Evolutionary conservation across 371 early-diverging fungal genomes (phyloP).

Genomic region (Mucor velutinosus): DNA sequence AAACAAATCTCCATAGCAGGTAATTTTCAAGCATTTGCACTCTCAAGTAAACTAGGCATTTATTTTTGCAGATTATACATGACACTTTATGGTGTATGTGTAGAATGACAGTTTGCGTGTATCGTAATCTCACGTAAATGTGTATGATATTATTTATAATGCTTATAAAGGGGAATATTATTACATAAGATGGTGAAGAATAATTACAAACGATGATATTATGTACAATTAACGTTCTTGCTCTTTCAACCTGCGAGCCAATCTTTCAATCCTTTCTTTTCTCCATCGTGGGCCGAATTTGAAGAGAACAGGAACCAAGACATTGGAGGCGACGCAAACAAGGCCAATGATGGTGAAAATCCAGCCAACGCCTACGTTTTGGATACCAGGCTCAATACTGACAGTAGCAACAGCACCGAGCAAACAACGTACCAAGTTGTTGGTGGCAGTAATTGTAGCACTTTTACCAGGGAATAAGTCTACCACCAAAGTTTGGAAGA

Average conservation of each 20-base stretch:
- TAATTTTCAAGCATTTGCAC: no score
- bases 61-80: no score
- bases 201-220: background rate
- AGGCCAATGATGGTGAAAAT: slow-evolving; percentile 35
- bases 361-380: slow-evolving; percentile 38
- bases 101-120: no score
- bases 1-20: no score
- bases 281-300: slow-evolving; percentile 26
- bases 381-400: slow-evolving; percentile 34
- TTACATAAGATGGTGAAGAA: background rate
- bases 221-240: background rate
- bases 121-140: no score
- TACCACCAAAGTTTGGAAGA: slow-evolving; percentile 36
- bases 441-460: slow-evolving; percentile 48
- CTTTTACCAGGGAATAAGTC: slow-evolving; percentile 44
- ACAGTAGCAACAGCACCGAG: slow-evolving; percentile 39
- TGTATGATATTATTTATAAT: background rate
- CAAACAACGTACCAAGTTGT: slow-evolving; percentile 45
- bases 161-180: background rate
- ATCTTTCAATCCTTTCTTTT: slow-evolving; percentile 11
- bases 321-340: slow-evolving; percentile 5
- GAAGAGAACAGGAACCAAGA: slow-evolving; percentile 10
- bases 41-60: no score
- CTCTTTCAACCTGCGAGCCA: slow-evolving; percentile 1
- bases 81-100: no score